Evolutionary conservation across 2,329 filamentous ascomycete genomes (phyloP).

Genomic region (Daldinia eschscholtzii): DNA sequence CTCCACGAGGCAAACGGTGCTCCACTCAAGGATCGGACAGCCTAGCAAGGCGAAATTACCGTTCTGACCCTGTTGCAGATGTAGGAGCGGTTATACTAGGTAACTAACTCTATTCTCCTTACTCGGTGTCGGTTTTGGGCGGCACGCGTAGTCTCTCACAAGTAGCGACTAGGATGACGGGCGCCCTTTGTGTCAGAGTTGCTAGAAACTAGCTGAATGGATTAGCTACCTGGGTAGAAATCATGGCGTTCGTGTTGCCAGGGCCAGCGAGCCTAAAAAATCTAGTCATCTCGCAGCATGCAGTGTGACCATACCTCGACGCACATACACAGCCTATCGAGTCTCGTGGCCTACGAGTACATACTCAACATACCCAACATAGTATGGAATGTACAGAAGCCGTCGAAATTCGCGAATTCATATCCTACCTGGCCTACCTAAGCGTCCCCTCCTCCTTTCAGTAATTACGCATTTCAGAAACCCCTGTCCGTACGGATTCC

Average conservation of each 20-base stretch:
- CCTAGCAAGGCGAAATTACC: conserved; percentile 28
- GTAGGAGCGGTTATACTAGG: neutral
- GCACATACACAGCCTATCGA: conserved; percentile 9
- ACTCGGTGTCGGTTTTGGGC: conserved; percentile 31
- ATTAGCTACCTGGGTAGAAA: conserved; percentile 2
- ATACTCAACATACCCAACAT: too few relatives aligned
- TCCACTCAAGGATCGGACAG: neutral
- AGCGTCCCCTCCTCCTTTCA: conserved; percentile 9
- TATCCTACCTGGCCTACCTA: neutral
- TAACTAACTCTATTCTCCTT: neutral
- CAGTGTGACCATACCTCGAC: conserved; percentile 27
- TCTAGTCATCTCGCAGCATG: conserved; percentile 37
- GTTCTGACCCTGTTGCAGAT: conserved; percentile 17
- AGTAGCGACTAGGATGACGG: conserved; percentile 6
- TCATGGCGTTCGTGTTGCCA: conserved; percentile 17
- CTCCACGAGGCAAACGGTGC: conserved; percentile 1
- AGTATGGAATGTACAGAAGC: neutral
- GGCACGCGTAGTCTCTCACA: conserved; percentile 15
- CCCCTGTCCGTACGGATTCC: conserved; percentile 26
- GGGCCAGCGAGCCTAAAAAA: conserved; percentile 27
- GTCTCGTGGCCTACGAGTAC: conserved; percentile 20
- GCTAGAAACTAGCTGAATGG: conserved; percentile 11
- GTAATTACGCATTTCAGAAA: conserved; percentile 24
- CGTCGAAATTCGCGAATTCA: conserved; percentile 1
- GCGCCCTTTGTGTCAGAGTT: conserved; percentile 3